Evolutionary conservation across 2,329 filamentous ascomycete species (phyloP).

Genomic region (Colletotrichum melonis): DNA sequence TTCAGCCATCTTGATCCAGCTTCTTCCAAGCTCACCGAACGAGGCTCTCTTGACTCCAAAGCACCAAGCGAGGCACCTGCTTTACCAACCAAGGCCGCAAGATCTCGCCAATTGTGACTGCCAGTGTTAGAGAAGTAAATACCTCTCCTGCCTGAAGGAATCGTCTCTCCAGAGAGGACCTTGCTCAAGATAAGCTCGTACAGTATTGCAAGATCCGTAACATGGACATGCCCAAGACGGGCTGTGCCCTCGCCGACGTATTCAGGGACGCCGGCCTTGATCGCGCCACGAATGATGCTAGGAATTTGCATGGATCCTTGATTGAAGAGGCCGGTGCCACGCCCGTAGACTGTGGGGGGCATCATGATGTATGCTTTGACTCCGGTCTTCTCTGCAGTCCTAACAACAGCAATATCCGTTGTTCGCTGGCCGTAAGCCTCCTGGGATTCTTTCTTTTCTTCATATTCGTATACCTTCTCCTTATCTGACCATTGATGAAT

Average conservation of each 20-base stretch:
- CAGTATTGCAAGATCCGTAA: conserved; percentile 54
- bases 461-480: conserved; percentile 56
- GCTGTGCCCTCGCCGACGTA: conserved; percentile 50
- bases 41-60: conserved; percentile 40
- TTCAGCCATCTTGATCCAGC: background rate
- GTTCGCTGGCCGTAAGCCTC: conserved; percentile 55
- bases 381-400: conserved; percentile 48
- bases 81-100: conserved; percentile 49
- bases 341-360: conserved; percentile 59
- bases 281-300: conserved; percentile 44
- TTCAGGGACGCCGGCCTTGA: conserved; percentile 38
- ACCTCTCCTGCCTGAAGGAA: conserved; percentile 50
- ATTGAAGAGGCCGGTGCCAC: conserved; percentile 55
- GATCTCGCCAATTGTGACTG: conserved; percentile 50
- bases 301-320: conserved; percentile 51
- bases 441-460: conserved; percentile 48
- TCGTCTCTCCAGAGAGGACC: conserved; percentile 44
- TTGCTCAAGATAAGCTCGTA: conserved; percentile 51
- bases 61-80: conserved; percentile 44
- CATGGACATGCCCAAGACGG: conserved; percentile 56
- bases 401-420: conserved; percentile 55
- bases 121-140: conserved; percentile 57
- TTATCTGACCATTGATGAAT: conserved; percentile 53
- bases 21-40: conserved; percentile 20
- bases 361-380: conserved; percentile 60